Base-by-base conservation (phyloP, 2,329 filamentous ascomycete species). In the Botrytis deweyae region DNA sequence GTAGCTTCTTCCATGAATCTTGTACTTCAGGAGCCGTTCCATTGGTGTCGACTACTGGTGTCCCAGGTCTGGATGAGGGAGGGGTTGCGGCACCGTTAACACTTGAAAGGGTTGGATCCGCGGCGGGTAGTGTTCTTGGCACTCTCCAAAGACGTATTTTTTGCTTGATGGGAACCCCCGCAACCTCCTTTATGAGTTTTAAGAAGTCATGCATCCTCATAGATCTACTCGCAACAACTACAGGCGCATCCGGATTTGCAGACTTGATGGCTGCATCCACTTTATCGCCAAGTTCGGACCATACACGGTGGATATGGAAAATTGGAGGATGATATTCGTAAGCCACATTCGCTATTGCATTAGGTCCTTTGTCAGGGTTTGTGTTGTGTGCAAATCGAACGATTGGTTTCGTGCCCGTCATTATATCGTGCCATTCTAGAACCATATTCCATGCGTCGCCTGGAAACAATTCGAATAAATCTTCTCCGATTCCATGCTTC, bases 241-340 rank as follows among this genome's bases (percentile, higher is more conserved):
- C 87, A 8, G 89, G 86, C 0, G 94, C 90, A 8, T 88, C 84
- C 25, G 88, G 88, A 55, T 88, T 86, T 72, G 84, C 87, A 18
- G 90, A 88, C 78, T 91, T 90, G 73, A 92, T 83, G 78, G 91
- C 87, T 55, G 89, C 84, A 67, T 88, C 84, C 9, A 86, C 84
- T 36, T 89, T 83, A 2, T 88, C 87, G 76, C 86, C 90, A 70
- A 86, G 83, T 29, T 87, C 84, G 4, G 88, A 88, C 81, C 90
- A 91, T 2, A 98, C 85, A 77, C 95, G 94, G 80, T 97, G 90
- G 75, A 98, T 86, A 1, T 91, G 93, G 81, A 98, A 93, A 62
- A 97, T 87, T 0, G 93, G 94, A 7, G 95, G 96, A 79, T 94
- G 90, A 59, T 94, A 86, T 83, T 98, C 96, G 81, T 92, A 97